Evolutionary conservation across 2,329 filamentous ascomycete species (phyloP).

Genomic region (Aspergillus sergii): DNA sequence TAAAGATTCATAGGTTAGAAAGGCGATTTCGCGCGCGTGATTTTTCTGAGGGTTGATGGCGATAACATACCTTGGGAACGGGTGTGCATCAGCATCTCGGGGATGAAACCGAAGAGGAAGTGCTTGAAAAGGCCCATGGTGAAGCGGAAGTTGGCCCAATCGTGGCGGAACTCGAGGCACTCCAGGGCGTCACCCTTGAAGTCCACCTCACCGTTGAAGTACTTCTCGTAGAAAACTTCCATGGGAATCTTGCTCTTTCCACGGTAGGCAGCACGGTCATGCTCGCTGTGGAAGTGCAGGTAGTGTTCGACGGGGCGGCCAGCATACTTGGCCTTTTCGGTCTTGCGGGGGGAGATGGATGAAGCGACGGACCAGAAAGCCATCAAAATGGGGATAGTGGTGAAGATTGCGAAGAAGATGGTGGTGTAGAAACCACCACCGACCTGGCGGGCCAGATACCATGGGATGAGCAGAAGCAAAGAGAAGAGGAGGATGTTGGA

Average conservation of each 20-base stretch:
- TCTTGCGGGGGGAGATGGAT: constrained; percentile 80
- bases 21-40: background rate
- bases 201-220: constrained; percentile 91
- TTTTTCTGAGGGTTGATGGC: background rate
- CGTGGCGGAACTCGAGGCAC: constrained; percentile 88
- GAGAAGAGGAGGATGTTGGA: constrained; percentile 76
- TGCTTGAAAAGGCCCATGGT: constrained; percentile 82
- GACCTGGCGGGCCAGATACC: constrained; percentile 79
- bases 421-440: constrained; percentile 85
- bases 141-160: constrained; percentile 95
- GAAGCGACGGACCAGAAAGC: constrained; percentile 82
- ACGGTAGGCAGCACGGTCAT: constrained; percentile 50
- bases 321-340: constrained; percentile 85
- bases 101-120: constrained; percentile 84
- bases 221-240: constrained; percentile 96
- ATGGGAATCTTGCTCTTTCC: constrained; percentile 54
- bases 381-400: constrained; percentile 75
- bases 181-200: constrained; percentile 94
- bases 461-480: constrained; percentile 70
- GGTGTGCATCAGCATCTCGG: constrained; percentile 90
- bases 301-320: constrained; percentile 90
- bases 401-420: constrained; percentile 81
- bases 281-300: constrained; percentile 53
- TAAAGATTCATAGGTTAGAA: background rate
- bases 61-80: constrained; percentile 70